Percentiles rank a stretch among this genome's conserved stretches.
phyloP scores from a whole-genome alignment of 495 filamentous ascomycete species.

The Astrothelium macrocarpum region DNA sequence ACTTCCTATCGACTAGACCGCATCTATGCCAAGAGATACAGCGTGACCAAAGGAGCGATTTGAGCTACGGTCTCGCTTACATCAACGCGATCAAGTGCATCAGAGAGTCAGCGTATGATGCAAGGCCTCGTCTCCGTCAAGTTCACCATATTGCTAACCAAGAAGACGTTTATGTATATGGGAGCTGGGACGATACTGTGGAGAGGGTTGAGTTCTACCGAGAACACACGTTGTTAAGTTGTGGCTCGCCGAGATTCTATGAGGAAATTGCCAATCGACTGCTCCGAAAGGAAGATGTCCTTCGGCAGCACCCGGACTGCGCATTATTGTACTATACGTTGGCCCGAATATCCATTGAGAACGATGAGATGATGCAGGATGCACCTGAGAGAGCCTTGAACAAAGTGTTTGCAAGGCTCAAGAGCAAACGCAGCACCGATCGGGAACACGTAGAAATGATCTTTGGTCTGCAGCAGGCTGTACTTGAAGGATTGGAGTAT shows the following conservation, averaged over 20 bases:
- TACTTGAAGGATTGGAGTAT: not conserved
- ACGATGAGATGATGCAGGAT: not conserved
- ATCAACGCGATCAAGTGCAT: not conserved
- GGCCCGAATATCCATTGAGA: not conserved
- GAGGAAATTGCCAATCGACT: not conserved
- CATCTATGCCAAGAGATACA: not conserved
- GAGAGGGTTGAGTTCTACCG: not conserved
- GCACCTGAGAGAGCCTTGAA: not conserved
- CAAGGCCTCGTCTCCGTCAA: not conserved
- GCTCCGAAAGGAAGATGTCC: not conserved
- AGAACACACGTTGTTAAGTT: not conserved
- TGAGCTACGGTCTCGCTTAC: not conserved
- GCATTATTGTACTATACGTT: not conserved
- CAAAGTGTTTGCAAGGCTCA: not conserved
- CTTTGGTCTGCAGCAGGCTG: not conserved
- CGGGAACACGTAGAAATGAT: not conserved
- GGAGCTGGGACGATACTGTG: not conserved
- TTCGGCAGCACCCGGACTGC: not conserved
- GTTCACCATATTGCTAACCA: not conserved
- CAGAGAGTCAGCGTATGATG: not conserved
- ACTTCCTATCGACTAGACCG: not conserved
- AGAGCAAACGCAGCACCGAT: not conserved
- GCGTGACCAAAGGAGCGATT: not conserved
- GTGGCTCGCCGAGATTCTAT: not conserved
- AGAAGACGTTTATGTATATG: not conserved